These are phyloP conservation scores for Phaeolepiota aurea DNA, from an alignment of 768 basidiomycete species.

Conservation along the genomic window DNA sequence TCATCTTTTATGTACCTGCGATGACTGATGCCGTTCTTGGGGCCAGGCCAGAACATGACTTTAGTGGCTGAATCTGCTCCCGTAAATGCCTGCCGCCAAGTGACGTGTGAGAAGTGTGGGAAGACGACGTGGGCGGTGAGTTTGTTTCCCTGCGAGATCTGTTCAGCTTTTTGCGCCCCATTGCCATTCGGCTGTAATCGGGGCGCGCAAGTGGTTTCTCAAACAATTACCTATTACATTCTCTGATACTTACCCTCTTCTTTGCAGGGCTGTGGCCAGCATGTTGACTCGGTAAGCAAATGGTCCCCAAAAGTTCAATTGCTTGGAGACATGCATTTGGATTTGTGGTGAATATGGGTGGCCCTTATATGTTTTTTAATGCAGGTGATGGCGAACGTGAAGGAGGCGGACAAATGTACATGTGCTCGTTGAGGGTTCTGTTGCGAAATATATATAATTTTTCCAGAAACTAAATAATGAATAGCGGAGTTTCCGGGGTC, in stretches of 20 bases:
- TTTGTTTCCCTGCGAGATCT: slow-evolving; percentile 12
- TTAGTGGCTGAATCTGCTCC: slow-evolving; percentile 19
- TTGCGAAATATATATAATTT: slow-evolving; percentile 4
- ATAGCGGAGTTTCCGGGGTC: slow-evolving; percentile 6
- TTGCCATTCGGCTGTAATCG: slow-evolving; percentile 7
- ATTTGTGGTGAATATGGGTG: too few relatives aligned
- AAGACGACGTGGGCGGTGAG: slow-evolving; percentile 69
- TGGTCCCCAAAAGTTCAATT: slow-evolving; percentile 7
- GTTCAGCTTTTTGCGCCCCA: too few relatives aligned
- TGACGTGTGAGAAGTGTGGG: slow-evolving; percentile 52
- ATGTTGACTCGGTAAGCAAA: slow-evolving; percentile 51
- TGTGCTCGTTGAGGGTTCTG: slow-evolving; percentile 19
- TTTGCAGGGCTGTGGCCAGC: slow-evolving; percentile 61
- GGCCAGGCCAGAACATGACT: slow-evolving; percentile 7
- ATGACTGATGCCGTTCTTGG: slow-evolving; percentile 2
- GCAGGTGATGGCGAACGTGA: slow-evolving; percentile 39
- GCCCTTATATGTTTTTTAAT: too few relatives aligned
- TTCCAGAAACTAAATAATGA: background rate
- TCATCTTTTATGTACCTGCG: too few relatives aligned
- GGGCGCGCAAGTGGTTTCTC: too few relatives aligned
- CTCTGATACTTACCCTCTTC: slow-evolving; percentile 5
- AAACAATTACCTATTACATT: background rate
- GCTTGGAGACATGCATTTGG: background rate
- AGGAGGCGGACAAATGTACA: slow-evolving; percentile 38
- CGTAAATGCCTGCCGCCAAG: slow-evolving; percentile 45